Conservation (phyloP, 2,329 filamentous ascomycete genomes). For the Ilyonectria sp. region DNA sequence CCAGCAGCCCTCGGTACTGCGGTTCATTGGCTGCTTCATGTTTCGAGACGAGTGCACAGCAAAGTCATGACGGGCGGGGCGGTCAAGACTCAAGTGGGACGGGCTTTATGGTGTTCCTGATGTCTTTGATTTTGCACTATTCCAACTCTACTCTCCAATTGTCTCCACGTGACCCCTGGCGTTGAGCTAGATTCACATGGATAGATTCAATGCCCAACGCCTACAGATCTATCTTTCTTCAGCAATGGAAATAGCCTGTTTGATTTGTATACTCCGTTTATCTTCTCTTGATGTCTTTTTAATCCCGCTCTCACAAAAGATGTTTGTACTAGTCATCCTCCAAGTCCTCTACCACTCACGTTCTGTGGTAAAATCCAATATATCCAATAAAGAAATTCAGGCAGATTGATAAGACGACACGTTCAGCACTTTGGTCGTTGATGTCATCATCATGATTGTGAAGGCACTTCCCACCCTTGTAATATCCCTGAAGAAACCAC, state of each 20-base stretch:
- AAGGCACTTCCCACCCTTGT: too few relatives aligned
- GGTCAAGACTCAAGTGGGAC: not conserved
- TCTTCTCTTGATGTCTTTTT: not conserved
- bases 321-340: too few relatives aligned
- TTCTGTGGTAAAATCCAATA: too few relatives aligned
- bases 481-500: too few relatives aligned
- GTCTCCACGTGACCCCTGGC: not conserved
- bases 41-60: not conserved
- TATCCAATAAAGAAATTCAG: too few relatives aligned
- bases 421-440: too few relatives aligned
- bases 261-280: not conserved
- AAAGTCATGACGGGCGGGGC: not conserved
- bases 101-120: not conserved
- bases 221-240: not conserved
- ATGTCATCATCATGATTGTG: too few relatives aligned
- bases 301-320: too few relatives aligned
- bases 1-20: conserved; percentile 40
- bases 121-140: not conserved
- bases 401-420: too few relatives aligned
- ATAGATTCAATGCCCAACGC: not conserved
- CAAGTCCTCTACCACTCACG: too few relatives aligned
- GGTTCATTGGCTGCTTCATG: conserved; percentile 17
- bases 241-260: not conserved
- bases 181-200: not conserved
- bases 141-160: not conserved